phyloP scores from a whole-genome alignment of 1,139 yeast genomes.

The Saccharomycopsis crataegensis region DNA sequence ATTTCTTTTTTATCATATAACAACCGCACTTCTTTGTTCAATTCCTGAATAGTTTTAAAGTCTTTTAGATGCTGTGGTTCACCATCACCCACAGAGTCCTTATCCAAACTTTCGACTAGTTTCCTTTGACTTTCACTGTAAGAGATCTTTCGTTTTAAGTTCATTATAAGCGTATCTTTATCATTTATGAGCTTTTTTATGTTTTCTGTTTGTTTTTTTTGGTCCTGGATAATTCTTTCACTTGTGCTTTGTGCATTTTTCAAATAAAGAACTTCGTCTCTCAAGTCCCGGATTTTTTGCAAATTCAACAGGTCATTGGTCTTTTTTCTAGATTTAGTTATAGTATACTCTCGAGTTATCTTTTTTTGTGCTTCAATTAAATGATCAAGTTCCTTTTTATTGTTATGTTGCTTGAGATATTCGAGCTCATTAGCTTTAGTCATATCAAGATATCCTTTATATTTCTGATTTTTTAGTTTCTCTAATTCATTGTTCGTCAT shows the following conservation, averaged over 20 bases:
- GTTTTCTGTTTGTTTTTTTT: background rate
- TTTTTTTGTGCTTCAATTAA: constrained; percentile 4
- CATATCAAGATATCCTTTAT: constrained; percentile 1
- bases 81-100: too few species aligned
- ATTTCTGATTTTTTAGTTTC: constrained; percentile 6
- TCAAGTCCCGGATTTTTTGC: constrained; percentile 7
- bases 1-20: background rate
- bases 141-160: constrained; percentile 3
- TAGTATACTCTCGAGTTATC: constrained; percentile 5
- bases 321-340: constrained; percentile 6
- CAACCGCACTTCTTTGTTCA: background rate
- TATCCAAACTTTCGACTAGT: too few species aligned
- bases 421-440: constrained; percentile 9
- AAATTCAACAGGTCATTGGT: constrained; percentile 9
- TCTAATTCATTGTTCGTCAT: constrained; percentile 33
- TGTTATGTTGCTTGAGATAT: constrained; percentile 5
- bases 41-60: constrained; percentile 1
- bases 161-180: constrained; percentile 12
- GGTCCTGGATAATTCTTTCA: background rate
- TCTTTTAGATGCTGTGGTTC: background rate
- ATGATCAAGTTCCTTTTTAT: constrained; percentile 3
- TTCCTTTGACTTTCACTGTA: background rate
- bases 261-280: constrained; percentile 4
- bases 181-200: background rate
- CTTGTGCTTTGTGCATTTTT: background rate